phyloP scores from a whole-genome alignment of 371 early-diverging fungal species.

The Rhizopus microsporus region DNA sequence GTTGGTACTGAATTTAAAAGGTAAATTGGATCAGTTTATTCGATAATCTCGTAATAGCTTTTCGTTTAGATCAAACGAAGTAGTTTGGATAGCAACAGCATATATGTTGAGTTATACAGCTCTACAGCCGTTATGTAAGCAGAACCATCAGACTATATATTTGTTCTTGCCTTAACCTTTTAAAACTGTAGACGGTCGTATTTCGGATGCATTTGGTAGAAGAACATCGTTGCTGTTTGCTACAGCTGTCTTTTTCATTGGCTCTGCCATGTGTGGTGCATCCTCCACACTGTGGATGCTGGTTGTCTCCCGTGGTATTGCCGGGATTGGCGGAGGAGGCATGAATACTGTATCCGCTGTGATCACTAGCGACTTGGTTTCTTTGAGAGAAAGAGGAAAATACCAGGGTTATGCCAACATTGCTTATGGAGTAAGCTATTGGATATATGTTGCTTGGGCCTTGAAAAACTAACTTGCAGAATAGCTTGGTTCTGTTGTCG shows the following conservation, averaged over 20 bases:
- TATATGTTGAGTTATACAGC: constrained; percentile 81
- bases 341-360: constrained; percentile 47
- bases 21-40: constrained; percentile 14
- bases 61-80: constrained; percentile 28
- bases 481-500: constrained; percentile 74
- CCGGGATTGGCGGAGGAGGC: constrained; percentile 81
- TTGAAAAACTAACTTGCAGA: constrained; percentile 23
- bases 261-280: constrained; percentile 61
- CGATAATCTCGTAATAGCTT: background rate
- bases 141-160: constrained; percentile 10
- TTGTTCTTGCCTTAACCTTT: background rate
- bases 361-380: constrained; percentile 47
- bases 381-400: constrained; percentile 50
- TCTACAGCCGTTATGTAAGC: constrained; percentile 74
- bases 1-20: constrained; percentile 76
- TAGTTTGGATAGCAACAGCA: constrained; percentile 71
- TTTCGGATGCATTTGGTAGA: constrained; percentile 75
- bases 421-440: constrained; percentile 41
- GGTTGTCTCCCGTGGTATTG: constrained; percentile 73
- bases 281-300: constrained; percentile 63
- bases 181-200: constrained; percentile 43
- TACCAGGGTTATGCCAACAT: constrained; percentile 54
- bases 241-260: constrained; percentile 55
- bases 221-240: constrained; percentile 59
- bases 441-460: background rate